A percentile compares a stretch with the other conserved stretches of the same genome.
These are phyloP conservation scores for Rugonectria rugulosa DNA, from an alignment of 2,329 filamentous ascomycete genomes.

Conservation along the genomic window DNA sequence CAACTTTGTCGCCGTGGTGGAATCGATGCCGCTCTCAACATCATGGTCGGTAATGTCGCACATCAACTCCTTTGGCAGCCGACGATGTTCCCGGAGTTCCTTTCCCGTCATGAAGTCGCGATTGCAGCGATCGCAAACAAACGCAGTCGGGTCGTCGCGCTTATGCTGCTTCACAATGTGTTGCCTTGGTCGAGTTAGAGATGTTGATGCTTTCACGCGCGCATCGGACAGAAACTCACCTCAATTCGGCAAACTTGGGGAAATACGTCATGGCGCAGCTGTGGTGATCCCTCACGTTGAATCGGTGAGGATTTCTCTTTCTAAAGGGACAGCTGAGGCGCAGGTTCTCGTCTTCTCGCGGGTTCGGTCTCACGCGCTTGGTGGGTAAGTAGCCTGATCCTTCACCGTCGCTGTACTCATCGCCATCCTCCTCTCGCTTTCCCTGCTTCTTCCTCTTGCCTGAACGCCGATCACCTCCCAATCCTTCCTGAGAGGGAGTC, in stretches of 20 bases:
- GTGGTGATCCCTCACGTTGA: constrained; percentile 56
- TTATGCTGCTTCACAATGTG: constrained; percentile 55
- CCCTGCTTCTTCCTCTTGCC: constrained; percentile 48
- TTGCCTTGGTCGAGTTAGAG: constrained; percentile 40
- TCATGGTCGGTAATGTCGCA: constrained; percentile 51
- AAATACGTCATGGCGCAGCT: constrained; percentile 54
- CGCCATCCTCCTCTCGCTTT: constrained; percentile 42
- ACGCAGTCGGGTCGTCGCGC: constrained; percentile 50
- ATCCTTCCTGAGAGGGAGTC: constrained; percentile 39
- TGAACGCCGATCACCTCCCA: constrained; percentile 30
- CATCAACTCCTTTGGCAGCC: constrained; percentile 51
- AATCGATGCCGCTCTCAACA: constrained; percentile 50
- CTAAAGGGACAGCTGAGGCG: constrained; percentile 54
- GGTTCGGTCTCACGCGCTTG: constrained; percentile 44
- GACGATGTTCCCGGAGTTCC: constrained; percentile 50
- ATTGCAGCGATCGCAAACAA: constrained; percentile 51
- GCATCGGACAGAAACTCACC: constrained; percentile 31
- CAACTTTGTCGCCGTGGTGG: constrained; percentile 49
- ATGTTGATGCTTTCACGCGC: not conserved
- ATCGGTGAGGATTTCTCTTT: constrained; percentile 53
- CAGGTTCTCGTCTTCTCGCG: constrained; percentile 48
- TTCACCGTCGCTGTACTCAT: constrained; percentile 47
- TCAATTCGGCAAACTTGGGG: constrained; percentile 50
- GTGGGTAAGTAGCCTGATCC: constrained; percentile 38
- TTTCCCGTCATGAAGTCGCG: constrained; percentile 48